phyloP scores from a whole-genome alignment of 2,329 filamentous ascomycete species.

The Diaporthe sp. region DNA sequence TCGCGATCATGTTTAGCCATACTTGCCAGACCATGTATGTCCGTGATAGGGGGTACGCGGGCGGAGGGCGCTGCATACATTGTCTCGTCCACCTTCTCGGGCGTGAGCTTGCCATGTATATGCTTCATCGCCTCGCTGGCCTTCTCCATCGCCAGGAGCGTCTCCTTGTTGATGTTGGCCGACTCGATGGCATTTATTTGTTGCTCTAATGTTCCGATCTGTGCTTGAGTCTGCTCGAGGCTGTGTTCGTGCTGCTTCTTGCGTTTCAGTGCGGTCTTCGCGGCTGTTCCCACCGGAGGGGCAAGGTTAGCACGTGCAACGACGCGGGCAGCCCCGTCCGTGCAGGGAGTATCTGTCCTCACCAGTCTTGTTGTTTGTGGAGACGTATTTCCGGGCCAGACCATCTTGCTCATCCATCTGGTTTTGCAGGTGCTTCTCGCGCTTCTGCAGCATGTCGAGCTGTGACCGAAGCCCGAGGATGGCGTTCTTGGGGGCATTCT shows the following conservation, averaged over 20 bases:
- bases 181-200: constrained; percentile 98
- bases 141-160: constrained; percentile 92
- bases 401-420: constrained; percentile 95
- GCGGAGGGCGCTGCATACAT: constrained; percentile 76
- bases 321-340: neutral
- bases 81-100: constrained; percentile 94
- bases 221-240: constrained; percentile 88
- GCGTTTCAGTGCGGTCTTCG: constrained; percentile 88
- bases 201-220: constrained; percentile 93
- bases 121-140: constrained; percentile 91
- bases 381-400: constrained; percentile 89
- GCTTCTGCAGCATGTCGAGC: constrained; percentile 97
- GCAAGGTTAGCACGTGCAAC: constrained; percentile 42
- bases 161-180: constrained; percentile 99
- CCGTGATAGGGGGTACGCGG: neutral
- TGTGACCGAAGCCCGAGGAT: constrained; percentile 90
- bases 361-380: constrained; percentile 95
- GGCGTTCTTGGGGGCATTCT: constrained; percentile 96
- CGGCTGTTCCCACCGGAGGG: constrained; percentile 69
- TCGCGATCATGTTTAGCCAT: constrained; percentile 48
- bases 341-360: constrained; percentile 42
- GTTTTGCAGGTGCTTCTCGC: constrained; percentile 89
- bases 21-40: constrained; percentile 33
- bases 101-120: constrained; percentile 91
- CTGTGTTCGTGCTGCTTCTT: constrained; percentile 96